Base-by-base conservation (phyloP, 208 protist genomes). In the Trypanosoma mega region DNA sequence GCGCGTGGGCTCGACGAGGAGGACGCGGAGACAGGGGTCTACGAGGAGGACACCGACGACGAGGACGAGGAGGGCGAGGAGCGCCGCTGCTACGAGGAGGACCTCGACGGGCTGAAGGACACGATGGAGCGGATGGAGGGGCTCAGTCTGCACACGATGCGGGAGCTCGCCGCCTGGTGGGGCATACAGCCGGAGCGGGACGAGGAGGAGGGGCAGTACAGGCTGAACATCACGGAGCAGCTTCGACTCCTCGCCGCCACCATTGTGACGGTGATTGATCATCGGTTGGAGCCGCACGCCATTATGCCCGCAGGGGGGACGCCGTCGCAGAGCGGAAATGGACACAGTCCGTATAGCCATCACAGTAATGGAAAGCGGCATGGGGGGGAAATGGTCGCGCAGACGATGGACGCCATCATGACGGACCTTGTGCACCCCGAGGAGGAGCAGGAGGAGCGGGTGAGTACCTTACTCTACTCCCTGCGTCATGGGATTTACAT, bases 401-500 rank as follows among this genome's bases (percentile, higher is more conserved):
- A 29, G n/a, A 24, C 34, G 3, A 11, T 27, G 11, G 33, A 55
- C 31, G 20, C 11, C 18, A 26, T 18, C 26, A 21, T 47, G 3
- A 36, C 23, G 26, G 59, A 39, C 0, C 7, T 57, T 21, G 2
- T 12, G 18, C 31, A 56, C 1, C n/a, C 8, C 14, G 49, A 48
- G 1, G 49, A 48, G 24, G 59, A 56, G 12, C 49, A 29, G 12
- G 47, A 41, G n/a, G 48, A 54, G 21, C 14, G 36, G 2, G 37
- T 65, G 33, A 27, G 59, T 56, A 18, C 21, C 1, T 67, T 85
- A 14, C 53, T 78, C 18, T 67, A 66, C 20, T 72, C 66, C 5
- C 59, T 91, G 54, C 68, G 72, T 14, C 67, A 86, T 47, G 74
- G 76, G 43, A 65, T 91, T 29, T 71, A 57, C 26, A 67, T 43